phyloP scores from a whole-genome alignment of 2,329 filamentous ascomycete species.

The Ascochyta rabiei region DNA sequence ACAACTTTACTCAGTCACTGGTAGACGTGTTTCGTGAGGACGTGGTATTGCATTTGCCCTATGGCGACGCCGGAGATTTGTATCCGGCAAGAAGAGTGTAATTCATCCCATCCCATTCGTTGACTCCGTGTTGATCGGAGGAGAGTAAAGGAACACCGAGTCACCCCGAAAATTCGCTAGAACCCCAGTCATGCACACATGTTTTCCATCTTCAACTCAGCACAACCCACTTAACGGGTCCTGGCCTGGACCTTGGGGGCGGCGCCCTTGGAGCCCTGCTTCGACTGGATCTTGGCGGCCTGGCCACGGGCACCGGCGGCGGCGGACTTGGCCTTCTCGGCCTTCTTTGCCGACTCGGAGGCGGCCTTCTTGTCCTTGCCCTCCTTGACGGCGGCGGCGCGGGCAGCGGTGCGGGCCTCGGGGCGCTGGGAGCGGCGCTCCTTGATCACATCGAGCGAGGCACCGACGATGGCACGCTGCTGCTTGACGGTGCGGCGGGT shows the following conservation, averaged over 20 bases:
- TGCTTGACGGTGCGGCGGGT: constrained; percentile 97
- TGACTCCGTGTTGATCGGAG: constrained; percentile 34
- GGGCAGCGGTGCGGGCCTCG: constrained; percentile 92
- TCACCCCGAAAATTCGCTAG: constrained; percentile 37
- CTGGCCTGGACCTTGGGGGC: constrained; percentile 83
- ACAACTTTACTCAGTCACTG: neutral
- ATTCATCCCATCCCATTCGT: constrained; percentile 41
- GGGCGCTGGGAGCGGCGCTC: constrained; percentile 94
- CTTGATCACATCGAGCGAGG: constrained; percentile 99
- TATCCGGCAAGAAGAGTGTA: constrained; percentile 36
- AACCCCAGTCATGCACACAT: constrained; percentile 34
- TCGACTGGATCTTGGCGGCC: constrained; percentile 82
- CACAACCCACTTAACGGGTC: constrained; percentile 70
- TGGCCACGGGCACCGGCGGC: constrained; percentile 76
- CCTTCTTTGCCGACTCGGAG: constrained; percentile 91
- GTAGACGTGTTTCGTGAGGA: constrained; percentile 32
- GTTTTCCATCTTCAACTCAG: constrained; percentile 16
- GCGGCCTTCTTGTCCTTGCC: constrained; percentile 98
- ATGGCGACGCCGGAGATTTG: constrained; percentile 37
- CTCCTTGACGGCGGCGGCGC: constrained; percentile 89
- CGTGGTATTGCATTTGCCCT: constrained; percentile 47
- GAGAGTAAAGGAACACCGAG: constrained; percentile 39
- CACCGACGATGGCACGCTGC: constrained; percentile 98
- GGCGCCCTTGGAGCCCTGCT: constrained; percentile 95
- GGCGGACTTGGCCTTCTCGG: constrained; percentile 96